Conservation (phyloP, 345 rosid species). For the Pistacia atlantica region DNA sequence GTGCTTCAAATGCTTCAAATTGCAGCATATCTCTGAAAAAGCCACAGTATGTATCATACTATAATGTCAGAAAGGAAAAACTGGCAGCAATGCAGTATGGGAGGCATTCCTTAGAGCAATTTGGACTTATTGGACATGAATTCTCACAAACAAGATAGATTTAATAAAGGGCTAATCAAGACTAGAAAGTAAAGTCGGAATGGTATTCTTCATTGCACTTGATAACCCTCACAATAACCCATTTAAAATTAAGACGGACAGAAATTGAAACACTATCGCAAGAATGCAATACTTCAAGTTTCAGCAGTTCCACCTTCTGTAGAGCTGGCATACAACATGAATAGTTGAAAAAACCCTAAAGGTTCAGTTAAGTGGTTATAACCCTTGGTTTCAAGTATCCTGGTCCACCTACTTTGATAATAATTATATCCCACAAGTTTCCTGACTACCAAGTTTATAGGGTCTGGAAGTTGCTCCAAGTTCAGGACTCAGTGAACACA, state of each 20-base stretch:
- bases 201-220: background rate
- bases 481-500: no score
- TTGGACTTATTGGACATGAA: background rate
- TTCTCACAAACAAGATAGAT: background rate
- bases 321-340: background rate
- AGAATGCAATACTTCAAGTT: background rate
- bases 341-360: background rate
- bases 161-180: background rate
- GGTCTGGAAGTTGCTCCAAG: no score
- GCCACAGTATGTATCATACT: background rate
- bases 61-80: conserved; percentile 6
- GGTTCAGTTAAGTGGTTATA: no score
- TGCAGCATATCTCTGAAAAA: background rate
- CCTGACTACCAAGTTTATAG: no score
- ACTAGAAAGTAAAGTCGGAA: background rate
- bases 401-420: no score
- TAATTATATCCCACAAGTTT: no score
- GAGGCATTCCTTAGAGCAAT: background rate
- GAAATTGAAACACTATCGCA: background rate
- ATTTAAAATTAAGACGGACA: background rate
- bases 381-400: no score
- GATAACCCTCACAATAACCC: background rate
- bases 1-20: background rate
- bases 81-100: background rate
- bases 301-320: background rate